phyloP scores from a whole-genome alignment of 306 rosid species.

The Fagus crenata region DNA sequence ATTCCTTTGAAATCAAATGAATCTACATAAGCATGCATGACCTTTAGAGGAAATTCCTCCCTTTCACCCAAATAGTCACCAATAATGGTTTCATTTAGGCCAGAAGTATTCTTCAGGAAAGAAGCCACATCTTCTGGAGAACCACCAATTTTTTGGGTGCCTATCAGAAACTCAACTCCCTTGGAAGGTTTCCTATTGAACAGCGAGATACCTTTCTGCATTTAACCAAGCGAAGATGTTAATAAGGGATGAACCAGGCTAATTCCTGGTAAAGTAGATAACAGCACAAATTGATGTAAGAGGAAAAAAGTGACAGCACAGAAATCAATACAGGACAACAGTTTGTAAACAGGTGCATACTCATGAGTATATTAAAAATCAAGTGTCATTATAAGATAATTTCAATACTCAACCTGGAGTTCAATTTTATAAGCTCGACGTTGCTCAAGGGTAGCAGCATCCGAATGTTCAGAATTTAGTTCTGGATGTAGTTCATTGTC shows the following conservation, averaged over 20 bases:
- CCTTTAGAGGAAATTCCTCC: conserved; percentile 90
- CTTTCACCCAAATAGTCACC: conserved; percentile 99
- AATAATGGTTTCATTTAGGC: conserved; percentile 80
- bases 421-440: conserved; percentile 91
- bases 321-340: neutral
- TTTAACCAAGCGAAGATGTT: conserved; percentile 48
- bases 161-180: conserved; percentile 84
- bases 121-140: conserved; percentile 88
- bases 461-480: conserved; percentile 69
- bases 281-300: conserved; percentile 16
- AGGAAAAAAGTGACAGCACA: conserved; percentile 7
- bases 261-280: conserved; percentile 27
- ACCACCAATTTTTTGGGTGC: conserved; percentile 73
- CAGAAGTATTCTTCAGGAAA: conserved; percentile 77
- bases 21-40: conserved; percentile 99
- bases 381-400: conserved; percentile 19
- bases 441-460: conserved; percentile 90
- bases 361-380: conserved; percentile 19
- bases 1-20: conserved; percentile 85
- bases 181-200: conserved; percentile 94
- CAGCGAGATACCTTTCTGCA: conserved; percentile 95
- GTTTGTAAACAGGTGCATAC: neutral
- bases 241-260: conserved; percentile 35
- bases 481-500: conserved; percentile 82
- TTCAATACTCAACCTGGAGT: conserved; percentile 70